Evolutionary conservation across 768 basidiomycete species (phyloP).

Genomic region (Pleurotus giganteus): DNA sequence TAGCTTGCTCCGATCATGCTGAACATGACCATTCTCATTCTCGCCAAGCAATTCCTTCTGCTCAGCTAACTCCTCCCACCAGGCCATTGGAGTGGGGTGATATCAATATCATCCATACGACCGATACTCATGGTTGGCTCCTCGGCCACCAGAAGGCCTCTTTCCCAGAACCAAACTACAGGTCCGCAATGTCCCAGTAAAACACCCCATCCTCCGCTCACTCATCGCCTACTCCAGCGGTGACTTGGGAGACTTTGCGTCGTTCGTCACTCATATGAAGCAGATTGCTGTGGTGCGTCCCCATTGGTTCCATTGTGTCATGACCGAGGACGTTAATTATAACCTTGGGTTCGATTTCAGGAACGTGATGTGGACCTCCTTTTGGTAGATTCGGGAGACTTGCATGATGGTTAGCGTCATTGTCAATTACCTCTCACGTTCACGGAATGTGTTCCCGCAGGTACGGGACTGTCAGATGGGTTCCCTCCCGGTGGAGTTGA

Average conservation of each 20-base stretch:
- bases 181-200: neutral
- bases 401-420: slow-evolving; percentile 59
- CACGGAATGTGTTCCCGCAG: slow-evolving; percentile 26
- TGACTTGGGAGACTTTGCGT: slow-evolving; percentile 76
- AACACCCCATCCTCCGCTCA: neutral
- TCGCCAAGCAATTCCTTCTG: slow-evolving; percentile 35
- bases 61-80: slow-evolving; percentile 45
- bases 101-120: slow-evolving; percentile 70
- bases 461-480: slow-evolving; percentile 78
- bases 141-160: slow-evolving; percentile 78
- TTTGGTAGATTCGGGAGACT: slow-evolving; percentile 78
- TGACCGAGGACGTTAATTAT: neutral
- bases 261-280: slow-evolving; percentile 87
- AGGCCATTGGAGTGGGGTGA: slow-evolving; percentile 64
- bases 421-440: neutral
- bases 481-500: slow-evolving; percentile 69
- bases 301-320: neutral
- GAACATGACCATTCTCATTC: slow-evolving; percentile 27
- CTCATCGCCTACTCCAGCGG: slow-evolving; percentile 22
- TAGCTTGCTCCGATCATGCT: slow-evolving; percentile 1
- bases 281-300: slow-evolving; percentile 54
- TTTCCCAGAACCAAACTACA: slow-evolving; percentile 74
- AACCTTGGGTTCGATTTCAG: slow-evolving; percentile 22
- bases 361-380: slow-evolving; percentile 79
- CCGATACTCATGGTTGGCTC: slow-evolving; percentile 73